A percentile compares a stretch with the other conserved stretches of the same genome.
Conservation (phyloP, 192 early-diverging fungal genomes). For the Backusella mclennaniae region DNA sequence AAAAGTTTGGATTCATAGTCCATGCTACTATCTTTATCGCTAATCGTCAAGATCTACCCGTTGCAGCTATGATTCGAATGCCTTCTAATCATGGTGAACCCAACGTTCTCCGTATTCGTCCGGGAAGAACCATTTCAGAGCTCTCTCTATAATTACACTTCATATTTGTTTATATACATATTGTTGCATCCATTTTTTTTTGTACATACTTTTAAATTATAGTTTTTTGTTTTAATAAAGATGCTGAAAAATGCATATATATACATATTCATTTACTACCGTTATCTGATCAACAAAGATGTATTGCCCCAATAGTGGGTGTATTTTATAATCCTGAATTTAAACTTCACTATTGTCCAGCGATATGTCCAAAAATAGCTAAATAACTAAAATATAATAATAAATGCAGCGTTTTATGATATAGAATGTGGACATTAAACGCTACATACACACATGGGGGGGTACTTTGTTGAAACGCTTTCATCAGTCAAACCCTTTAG, state of each 20-base stretch:
- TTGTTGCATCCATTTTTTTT: neutral
- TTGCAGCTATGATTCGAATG: slow-evolving; percentile 22
- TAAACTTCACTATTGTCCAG: neutral
- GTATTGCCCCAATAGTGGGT: neutral
- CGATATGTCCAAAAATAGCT: neutral
- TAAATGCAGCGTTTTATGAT: neutral
- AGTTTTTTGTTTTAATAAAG: neutral
- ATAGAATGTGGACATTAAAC: neutral
- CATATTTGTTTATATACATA: neutral
- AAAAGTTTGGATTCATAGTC: slow-evolving; percentile 25
- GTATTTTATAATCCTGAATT: neutral
- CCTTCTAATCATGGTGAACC: neutral
- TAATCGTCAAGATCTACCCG: slow-evolving; percentile 13
- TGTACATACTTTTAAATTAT: neutral
- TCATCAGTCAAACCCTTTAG: too few species aligned
- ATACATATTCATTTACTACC: neutral
- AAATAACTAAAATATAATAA: neutral
- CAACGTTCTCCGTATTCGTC: slow-evolving; percentile 11
- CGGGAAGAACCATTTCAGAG: slow-evolving; percentile 23
- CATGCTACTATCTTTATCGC: slow-evolving; percentile 6
- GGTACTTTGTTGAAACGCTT: neutral
- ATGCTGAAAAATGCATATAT: neutral
- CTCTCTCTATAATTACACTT: slow-evolving; percentile 12
- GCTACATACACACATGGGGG: neutral
- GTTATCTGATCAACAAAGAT: neutral